Conservation (phyloP, 331 rosid genomes). For the Phaseolus coccineus region DNA sequence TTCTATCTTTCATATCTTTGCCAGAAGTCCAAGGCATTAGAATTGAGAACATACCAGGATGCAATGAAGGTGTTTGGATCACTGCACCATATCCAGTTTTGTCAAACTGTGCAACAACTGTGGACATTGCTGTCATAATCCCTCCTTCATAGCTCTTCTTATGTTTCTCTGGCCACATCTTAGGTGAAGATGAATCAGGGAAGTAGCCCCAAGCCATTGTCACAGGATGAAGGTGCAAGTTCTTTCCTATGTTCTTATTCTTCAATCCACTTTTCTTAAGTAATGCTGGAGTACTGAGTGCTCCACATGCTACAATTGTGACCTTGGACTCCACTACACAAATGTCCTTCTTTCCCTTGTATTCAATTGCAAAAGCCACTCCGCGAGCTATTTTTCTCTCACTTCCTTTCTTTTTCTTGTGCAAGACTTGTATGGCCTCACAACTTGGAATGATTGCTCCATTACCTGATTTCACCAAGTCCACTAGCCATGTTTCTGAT, state of each 20-base stretch:
- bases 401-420: constrained; percentile 54
- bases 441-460: constrained; percentile 77
- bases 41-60: constrained; percentile 81
- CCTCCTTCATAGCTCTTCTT: constrained; percentile 91
- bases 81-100: constrained; percentile 69
- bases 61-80: constrained; percentile 85
- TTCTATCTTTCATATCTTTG: constrained; percentile 60
- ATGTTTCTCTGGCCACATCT: constrained; percentile 58
- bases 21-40: constrained; percentile 87
- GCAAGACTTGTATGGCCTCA: constrained; percentile 63
- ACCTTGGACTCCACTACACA: constrained; percentile 80
- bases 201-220: constrained; percentile 90
- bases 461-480: constrained; percentile 74
- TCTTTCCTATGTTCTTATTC: constrained; percentile 69
- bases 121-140: constrained; percentile 89
- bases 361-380: constrained; percentile 56
- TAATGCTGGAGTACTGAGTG: constrained; percentile 70
- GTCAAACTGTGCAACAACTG: constrained; percentile 56
- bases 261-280: constrained; percentile 69
- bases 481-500: constrained; percentile 83
- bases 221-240: constrained; percentile 82
- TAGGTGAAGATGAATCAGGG: constrained; percentile 59
- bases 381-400: constrained; percentile 55
- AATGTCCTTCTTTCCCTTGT: constrained; percentile 53
- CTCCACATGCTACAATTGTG: constrained; percentile 86